Base-by-base conservation (phyloP, 768 basidiomycete genomes). In the Arthromyces matolae region DNA sequence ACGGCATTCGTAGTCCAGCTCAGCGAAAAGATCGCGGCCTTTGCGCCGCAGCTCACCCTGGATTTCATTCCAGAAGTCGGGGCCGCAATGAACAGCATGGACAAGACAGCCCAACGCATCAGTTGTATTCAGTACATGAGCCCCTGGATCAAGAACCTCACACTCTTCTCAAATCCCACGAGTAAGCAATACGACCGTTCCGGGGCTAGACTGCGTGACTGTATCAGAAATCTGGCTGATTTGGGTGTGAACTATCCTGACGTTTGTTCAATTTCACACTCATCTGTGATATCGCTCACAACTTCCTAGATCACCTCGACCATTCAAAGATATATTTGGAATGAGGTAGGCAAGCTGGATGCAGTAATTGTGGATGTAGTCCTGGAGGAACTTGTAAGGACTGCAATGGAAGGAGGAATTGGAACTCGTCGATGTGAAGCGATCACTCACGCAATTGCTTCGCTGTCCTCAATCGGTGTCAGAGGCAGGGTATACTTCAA, bases 41-140 rank as follows among this genome's bases (percentile, higher is more conserved):
- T 83, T 56, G 80, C 79, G n/a, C 91, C 93, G 9, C 80, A 89
- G 27, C 70, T 95, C 25, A 93, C 92, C 0, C 70, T 95, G 14
- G 93, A 95, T 64, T 90, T 95, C 65, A 71, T 94, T 44, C 80
- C 83, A n/a, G 93, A 93, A 64, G 88, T 93, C 23, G 80, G 80
- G 25, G 77, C 76, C 0, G 78, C 82, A 3, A 80, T 89, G 73
- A 67, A 71, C n/a, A 69, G 72, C 37, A 75, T 70, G 73, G 75
- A 61, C 51, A 67, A 68, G 53, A 50, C 60, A 5, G 74, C 67
- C 1, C 84, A 86, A 39, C 82, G 84, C 31, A 80, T 89, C 32
- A 79, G 76, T 50, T 91, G 84, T 58, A 63, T 94, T 18, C 81
- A 86, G 50, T 93, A 92, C 59, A 76, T 95, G 73, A 81, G 78